Evolutionary conservation across 2,329 filamentous ascomycete genomes (phyloP), one percentile per base, ranked within the genome.

Genomic region (Sordariomycetes sp.): DNA sequence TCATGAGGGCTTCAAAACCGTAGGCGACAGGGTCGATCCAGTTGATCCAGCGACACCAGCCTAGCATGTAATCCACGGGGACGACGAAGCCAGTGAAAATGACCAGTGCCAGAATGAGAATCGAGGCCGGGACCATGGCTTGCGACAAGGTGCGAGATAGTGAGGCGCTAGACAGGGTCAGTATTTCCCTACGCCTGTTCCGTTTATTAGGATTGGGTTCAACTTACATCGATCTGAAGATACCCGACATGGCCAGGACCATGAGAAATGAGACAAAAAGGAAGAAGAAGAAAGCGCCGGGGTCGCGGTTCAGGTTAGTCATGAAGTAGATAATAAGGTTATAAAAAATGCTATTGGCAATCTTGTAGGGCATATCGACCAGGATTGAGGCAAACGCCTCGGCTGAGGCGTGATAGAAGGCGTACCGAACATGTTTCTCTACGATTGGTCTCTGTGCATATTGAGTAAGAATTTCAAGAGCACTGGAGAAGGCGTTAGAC

Each of bases 361-460:
- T 70, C 69, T 94, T 95, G 70, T 89, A 89, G 0, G 91, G 91
- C 71, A 95, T 72, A 64, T 96, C 91, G 61, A 82, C 86, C 34
- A 96, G 70, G 86, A 95, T 94, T 10, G 88, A 94, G 0, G 88
- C 83, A 59, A 89, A 78, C n/a, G 90, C 89, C 76, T 96, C 90
- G 17, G 90, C 87, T 10, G 87, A 90, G 0, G 91, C 90, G 65
- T 95, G 91, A 65, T 96, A 95, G n/a, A 96, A 77, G 22, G 90
- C 90, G 67, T 95, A 96, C 58, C 87, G 83, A 58, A 79, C 74
- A 64, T 96, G 91, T 68, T 96, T 96, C 67, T 96, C 90, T 59
- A 96, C 89, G 64, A 96, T 95, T 1, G 88, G 87, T 42, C 91
- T 86, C 79, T 96, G 90, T 2, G 88, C 82, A 67, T 94, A 96